These are phyloP conservation scores for Mariannaea sp. DNA, from an alignment of 2,329 filamentous ascomycete genomes.

Conservation along the genomic window DNA sequence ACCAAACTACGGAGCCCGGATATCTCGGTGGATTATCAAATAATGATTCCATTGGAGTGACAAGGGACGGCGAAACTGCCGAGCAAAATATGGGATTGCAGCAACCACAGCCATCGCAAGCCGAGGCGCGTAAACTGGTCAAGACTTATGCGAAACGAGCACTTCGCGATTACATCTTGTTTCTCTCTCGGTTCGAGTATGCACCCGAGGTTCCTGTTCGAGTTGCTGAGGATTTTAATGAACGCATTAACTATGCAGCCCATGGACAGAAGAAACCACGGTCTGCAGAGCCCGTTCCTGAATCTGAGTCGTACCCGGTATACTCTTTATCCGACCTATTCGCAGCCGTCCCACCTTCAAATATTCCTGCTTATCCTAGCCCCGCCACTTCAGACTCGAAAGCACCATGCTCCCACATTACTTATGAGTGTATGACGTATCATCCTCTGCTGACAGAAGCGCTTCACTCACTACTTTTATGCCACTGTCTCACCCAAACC, in stretches of 20 bases:
- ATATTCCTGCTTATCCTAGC: conserved; percentile 68
- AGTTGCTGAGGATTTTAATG: conserved; percentile 60
- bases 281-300: conserved; percentile 38
- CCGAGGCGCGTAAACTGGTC: conserved; percentile 63
- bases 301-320: conserved; percentile 44
- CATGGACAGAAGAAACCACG: conserved; percentile 52
- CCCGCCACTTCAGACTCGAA: conserved; percentile 37
- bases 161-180: conserved; percentile 73
- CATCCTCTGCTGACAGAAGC: conserved; percentile 81
- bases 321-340: conserved; percentile 68
- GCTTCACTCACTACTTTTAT: conserved; percentile 76
- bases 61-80: conserved; percentile 1
- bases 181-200: conserved; percentile 77
- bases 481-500: conserved; percentile 80
- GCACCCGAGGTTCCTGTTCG: conserved; percentile 70
- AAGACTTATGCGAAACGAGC: conserved; percentile 77
- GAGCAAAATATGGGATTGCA: conserved; percentile 18
- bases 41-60: neutral
- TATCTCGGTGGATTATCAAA: neutral
- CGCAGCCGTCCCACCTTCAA: conserved; percentile 65
- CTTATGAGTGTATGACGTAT: conserved; percentile 61
- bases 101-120: conserved; percentile 17
- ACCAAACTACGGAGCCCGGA: conserved; percentile 10
- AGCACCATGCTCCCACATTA: conserved; percentile 38
- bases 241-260: conserved; percentile 62